phyloP scores from a whole-genome alignment of 129 eudicot species.

The Logfia minima region DNA sequence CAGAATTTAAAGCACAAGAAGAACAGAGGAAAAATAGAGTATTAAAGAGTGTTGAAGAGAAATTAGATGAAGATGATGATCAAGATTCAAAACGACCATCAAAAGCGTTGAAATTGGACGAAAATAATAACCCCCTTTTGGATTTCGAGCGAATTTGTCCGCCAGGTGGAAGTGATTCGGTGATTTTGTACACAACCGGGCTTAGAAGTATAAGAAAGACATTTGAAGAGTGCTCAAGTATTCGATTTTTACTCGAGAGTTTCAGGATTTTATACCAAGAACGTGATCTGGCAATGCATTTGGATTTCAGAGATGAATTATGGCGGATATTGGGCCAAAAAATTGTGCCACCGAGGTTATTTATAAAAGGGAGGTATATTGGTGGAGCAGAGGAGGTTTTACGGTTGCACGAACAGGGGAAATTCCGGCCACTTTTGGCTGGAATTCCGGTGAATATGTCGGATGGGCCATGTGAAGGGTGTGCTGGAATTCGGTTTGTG shows the following conservation, averaged over 20 bases:
- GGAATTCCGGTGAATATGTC: conserved; percentile 45
- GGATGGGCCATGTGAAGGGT: conserved; percentile 61
- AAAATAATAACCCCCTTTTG: conserved; percentile 35
- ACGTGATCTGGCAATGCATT: conserved; percentile 82
- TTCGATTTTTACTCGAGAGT: conserved; percentile 60
- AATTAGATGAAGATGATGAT: conserved; percentile 13
- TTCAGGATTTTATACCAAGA: conserved; percentile 57
- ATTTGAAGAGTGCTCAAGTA: conserved; percentile 73
- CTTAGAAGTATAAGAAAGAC: conserved; percentile 83
- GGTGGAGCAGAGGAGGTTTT: conserved; percentile 87
- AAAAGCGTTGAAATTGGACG: conserved; percentile 47
- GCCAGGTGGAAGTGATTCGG: conserved; percentile 71
- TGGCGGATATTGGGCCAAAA: conserved; percentile 71
- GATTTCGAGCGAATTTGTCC: conserved; percentile 78
- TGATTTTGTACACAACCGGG: conserved; percentile 79
- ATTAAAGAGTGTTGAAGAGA: conserved; percentile 9
- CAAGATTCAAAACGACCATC: conserved; percentile 37
- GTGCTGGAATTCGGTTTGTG: conserved; percentile 67
- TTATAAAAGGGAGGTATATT: conserved; percentile 76
- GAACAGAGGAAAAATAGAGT: conserved; percentile 39
- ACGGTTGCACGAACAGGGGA: conserved; percentile 74
- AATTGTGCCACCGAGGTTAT: conserved; percentile 73
- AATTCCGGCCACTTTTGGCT: conserved; percentile 58
- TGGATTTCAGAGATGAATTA: conserved; percentile 68
- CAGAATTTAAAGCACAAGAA: conserved; percentile 53